These are phyloP conservation scores for Chlorella sp. DNA, from an alignment of 139 green algal species.

Conservation along the genomic window DNA sequence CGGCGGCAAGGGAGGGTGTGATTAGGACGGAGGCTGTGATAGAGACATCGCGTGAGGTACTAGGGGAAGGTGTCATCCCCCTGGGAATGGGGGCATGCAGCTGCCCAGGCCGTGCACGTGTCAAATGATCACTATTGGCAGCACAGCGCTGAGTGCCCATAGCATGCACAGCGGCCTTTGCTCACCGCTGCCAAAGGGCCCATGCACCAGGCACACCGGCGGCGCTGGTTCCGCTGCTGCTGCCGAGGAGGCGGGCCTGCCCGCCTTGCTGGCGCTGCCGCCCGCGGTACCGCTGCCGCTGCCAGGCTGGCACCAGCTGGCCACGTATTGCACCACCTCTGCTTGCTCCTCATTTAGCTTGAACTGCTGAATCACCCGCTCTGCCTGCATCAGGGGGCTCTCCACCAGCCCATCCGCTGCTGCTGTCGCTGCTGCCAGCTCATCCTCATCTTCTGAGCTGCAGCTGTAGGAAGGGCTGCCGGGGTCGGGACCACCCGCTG, in stretches of 20 bases:
- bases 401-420: slow-evolving; percentile 19
- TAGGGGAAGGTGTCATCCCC: no score
- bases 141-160: not conserved
- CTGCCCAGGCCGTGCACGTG: no score
- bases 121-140: no score
- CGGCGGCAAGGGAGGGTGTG: not conserved
- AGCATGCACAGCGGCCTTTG: not conserved
- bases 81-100: no score
- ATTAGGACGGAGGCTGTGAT: no score
- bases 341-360: slow-evolving; percentile 73
- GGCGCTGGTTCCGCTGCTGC: not conserved
- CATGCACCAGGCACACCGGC: slow-evolving; percentile 79
- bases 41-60: no score
- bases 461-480: slow-evolving; percentile 26
- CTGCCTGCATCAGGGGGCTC: slow-evolving; percentile 7
- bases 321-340: slow-evolving; percentile 51
- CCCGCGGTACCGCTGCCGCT: not conserved
- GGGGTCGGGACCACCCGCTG: not conserved
- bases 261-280: not conserved
- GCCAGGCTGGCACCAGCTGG: slow-evolving; percentile 54
- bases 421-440: not conserved
- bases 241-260: not conserved
- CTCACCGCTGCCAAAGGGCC: slow-evolving; percentile 65
- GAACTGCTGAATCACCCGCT: slow-evolving; percentile 29
- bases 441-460: not conserved